phyloP scores from a whole-genome alignment of 1,139 yeast genomes.

The Debaryomyces subglobosus region DNA sequence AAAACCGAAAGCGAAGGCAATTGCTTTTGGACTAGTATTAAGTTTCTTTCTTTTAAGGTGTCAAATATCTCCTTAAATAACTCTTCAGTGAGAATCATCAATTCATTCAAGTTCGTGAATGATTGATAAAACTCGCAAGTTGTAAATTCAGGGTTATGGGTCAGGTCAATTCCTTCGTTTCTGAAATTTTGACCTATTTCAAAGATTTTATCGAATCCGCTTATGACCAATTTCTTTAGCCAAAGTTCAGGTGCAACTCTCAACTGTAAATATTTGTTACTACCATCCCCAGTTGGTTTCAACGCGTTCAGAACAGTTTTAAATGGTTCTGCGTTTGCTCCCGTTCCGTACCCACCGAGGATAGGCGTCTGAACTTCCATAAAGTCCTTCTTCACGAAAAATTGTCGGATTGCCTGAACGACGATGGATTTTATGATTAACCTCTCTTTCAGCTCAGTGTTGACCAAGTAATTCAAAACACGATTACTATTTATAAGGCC shows the following conservation, averaged over 20 bases:
- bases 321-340: constrained; percentile 91
- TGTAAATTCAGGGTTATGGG: constrained; percentile 95
- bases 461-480: constrained; percentile 74
- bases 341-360: constrained; percentile 70
- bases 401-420: constrained; percentile 57
- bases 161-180: constrained; percentile 89
- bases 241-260: constrained; percentile 95
- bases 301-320: constrained; percentile 56
- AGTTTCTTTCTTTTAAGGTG: constrained; percentile 18
- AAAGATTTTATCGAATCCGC: constrained; percentile 84
- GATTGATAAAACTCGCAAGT: constrained; percentile 92
- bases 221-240: constrained; percentile 78
- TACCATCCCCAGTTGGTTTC: constrained; percentile 28
- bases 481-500: constrained; percentile 67
- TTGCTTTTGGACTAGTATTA: constrained; percentile 15
- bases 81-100: constrained; percentile 66
- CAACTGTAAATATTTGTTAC: constrained; percentile 49
- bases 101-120: constrained; percentile 67
- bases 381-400: constrained; percentile 58
- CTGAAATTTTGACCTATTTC: constrained; percentile 87
- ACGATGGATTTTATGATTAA: constrained; percentile 59
- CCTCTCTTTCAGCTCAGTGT: constrained; percentile 48
- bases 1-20: constrained; percentile 23
- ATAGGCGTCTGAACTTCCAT: constrained; percentile 90
- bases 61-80: constrained; percentile 46